Percentiles rank a stretch among this genome's conserved stretches.
phyloP scores from a whole-genome alignment of 495 filamentous ascomycete genomes.

The Trichoderma virens region DNA sequence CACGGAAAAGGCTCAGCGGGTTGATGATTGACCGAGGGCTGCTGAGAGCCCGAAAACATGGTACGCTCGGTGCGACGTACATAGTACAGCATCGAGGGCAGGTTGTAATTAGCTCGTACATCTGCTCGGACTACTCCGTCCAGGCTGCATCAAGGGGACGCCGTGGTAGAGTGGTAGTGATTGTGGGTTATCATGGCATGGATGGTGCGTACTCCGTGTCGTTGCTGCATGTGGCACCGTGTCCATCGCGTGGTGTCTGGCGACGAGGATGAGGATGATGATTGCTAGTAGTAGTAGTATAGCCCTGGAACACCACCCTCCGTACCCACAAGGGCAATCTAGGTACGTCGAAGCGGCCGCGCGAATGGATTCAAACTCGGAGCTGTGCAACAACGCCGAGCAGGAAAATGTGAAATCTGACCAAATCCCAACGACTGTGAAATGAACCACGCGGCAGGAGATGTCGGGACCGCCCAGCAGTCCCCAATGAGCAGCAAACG shows the following conservation, averaged over 20 bases:
- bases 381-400: background rate
- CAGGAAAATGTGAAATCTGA: background rate
- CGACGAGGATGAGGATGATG: background rate
- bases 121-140: background rate
- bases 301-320: background rate
- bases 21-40: conserved; percentile 1
- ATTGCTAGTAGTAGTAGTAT: background rate
- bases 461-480: background rate
- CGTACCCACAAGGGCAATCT: background rate
- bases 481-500: background rate
- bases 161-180: background rate
- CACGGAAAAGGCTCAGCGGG: background rate
- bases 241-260: background rate
- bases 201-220: background rate
- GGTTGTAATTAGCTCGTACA: background rate
- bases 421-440: background rate
- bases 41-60: background rate
- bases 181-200: background rate
- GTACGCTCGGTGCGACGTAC: background rate
- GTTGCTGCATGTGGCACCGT: background rate
- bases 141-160: background rate
- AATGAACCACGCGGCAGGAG: background rate
- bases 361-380: background rate
- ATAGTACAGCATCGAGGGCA: background rate
- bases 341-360: background rate